These are phyloP conservation scores for Entoloma clypeatum DNA, from an alignment of 1,284 basidiomycete species.

Conservation along the genomic window DNA sequence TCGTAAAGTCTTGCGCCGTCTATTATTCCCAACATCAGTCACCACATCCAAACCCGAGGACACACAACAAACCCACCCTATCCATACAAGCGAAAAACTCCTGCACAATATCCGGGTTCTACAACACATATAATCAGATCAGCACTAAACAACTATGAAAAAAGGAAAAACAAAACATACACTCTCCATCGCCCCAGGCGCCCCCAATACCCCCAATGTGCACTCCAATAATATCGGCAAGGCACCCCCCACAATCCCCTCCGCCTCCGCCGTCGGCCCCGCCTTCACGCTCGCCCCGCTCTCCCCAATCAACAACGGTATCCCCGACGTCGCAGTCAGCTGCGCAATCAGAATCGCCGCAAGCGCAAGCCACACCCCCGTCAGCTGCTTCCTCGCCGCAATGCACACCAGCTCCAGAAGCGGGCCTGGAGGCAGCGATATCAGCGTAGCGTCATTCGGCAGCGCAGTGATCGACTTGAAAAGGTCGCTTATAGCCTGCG, in stretches of 20 bases:
- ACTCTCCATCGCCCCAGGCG: slow-evolving; percentile 64
- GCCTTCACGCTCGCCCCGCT: slow-evolving; percentile 23
- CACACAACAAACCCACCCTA: slow-evolving; percentile 40
- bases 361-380: slow-evolving; percentile 80
- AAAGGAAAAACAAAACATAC: slow-evolving; percentile 41
- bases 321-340: slow-evolving; percentile 66
- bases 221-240: slow-evolving; percentile 60
- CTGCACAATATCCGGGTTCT: slow-evolving; percentile 89
- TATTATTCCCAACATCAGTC: slow-evolving; percentile 25
- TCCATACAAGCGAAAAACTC: slow-evolving; percentile 83
- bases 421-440: slow-evolving; percentile 76
- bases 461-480: slow-evolving; percentile 77
- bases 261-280: slow-evolving; percentile 36
- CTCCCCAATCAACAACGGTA: no score
- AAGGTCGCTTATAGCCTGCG: slow-evolving; percentile 72
- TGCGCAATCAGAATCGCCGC: slow-evolving; percentile 76
- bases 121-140: slow-evolving; percentile 4
- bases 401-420: slow-evolving; percentile 75
- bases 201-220: slow-evolving; percentile 53
- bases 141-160: not conserved
- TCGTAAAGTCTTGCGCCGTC: slow-evolving; percentile 73
- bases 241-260: slow-evolving; percentile 48
- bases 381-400: slow-evolving; percentile 70
- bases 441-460: slow-evolving; percentile 67
- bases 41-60: slow-evolving; percentile 1